Base-by-base conservation (phyloP, 2,329 filamentous ascomycete genomes). In the Microsporum ferrugineum region DNA sequence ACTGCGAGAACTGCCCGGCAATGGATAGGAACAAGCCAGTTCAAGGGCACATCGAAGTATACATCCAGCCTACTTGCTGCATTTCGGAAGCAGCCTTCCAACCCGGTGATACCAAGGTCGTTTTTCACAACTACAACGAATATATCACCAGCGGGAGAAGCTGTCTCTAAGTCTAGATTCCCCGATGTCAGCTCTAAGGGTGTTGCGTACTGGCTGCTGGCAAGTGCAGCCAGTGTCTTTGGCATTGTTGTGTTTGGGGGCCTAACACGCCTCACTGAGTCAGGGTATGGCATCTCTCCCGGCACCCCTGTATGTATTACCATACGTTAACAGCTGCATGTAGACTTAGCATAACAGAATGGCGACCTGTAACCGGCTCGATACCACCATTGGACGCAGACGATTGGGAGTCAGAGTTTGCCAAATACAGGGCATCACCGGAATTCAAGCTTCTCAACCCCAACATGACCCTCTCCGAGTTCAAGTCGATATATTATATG, bases 401-500 rank as follows among this genome's bases (percentile, higher is more conserved):
- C 62, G 88, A 92, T 71, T 99, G 94, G 94, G 87, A 96, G 68
- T 85, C 86, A 65, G 94, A 97, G 71, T 99, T 97, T 77, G 79
- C 85, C 61, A 94, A 95, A 75, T 99, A 99, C 79, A 87, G 88
- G 66, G 84, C 88, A 49, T 96, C 91, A 23, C 94, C 94, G 64
- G 94, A 99, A 75, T 99, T 92, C 78, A 85, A 88, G 71, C 83
- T 91, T 64, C 82, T 99, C 67, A 99, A 99, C 77, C 88, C 91
- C 36, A 84, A 89, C 73, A 99, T 99, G 94, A 87, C 83, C 36
- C 80, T 99, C 61, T 82, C 86, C 62, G 94, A 99, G 73, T 99
- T 97, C 79, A 96, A 97, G 76, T 88, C 94, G 72, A 99, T 99
- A 67, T 99, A 97, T 82, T 99, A 88, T 75, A 97, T 97, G 94